These are phyloP conservation scores for Pseudopediastrum boryanum DNA, from an alignment of 139 green algal genomes.

Conservation along the genomic window DNA sequence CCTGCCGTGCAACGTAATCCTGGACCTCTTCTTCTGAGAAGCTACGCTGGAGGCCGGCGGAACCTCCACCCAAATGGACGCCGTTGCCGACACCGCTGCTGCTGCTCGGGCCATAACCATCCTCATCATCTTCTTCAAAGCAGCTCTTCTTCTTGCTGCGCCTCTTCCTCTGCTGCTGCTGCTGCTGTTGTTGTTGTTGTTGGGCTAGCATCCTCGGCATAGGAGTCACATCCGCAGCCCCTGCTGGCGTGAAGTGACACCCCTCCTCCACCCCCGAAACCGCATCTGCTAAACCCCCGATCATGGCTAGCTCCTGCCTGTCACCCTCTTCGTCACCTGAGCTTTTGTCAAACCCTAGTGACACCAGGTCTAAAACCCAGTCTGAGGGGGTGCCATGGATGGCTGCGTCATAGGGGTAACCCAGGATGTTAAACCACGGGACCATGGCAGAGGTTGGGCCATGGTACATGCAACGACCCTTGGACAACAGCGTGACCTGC, in stretches of 20 bases:
- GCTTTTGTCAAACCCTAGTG: constrained; percentile 64
- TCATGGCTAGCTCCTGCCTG: too few relatives aligned
- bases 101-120: background rate
- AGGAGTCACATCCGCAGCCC: too few relatives aligned
- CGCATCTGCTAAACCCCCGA: too few relatives aligned
- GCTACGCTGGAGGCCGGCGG: too few relatives aligned
- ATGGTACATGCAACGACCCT: constrained; percentile 47
- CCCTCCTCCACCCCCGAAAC: too few relatives aligned
- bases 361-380: constrained; percentile 64
- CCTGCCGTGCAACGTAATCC: too few relatives aligned
- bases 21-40: too few relatives aligned
- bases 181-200: constrained; percentile 4
- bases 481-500: constrained; percentile 74
- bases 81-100: background rate
- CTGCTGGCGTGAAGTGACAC: too few relatives aligned
- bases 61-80: background rate
- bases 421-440: constrained; percentile 45
- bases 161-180: constrained; percentile 9
- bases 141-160: constrained; percentile 20
- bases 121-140: background rate
- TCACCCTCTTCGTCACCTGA: constrained; percentile 28
- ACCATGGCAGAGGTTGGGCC: constrained; percentile 38
- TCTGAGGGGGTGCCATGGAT: constrained; percentile 37
- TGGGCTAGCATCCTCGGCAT: background rate
- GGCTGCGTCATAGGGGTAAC: constrained; percentile 32